Evolutionary conservation across 345 rosid genomes (phyloP).

Genomic region (Euphorbia pulcherrima): DNA sequence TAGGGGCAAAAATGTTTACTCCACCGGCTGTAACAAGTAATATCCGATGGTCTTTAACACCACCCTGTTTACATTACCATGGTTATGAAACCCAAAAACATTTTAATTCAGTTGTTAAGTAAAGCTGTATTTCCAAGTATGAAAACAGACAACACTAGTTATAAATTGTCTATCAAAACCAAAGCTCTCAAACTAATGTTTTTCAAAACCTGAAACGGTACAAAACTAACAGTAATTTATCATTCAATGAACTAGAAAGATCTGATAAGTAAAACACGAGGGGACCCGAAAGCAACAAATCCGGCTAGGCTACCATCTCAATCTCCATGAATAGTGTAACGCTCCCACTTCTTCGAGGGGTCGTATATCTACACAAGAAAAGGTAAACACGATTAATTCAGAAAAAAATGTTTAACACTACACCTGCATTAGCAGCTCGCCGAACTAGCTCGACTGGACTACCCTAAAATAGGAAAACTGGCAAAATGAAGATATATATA

Average conservation of each 20-base stretch:
- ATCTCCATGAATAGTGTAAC: constrained; percentile 92
- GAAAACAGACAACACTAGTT: no score
- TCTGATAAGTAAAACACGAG: not conserved
- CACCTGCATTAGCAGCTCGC: not conserved
- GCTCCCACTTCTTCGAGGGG: constrained; percentile 87
- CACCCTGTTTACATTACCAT: no score
- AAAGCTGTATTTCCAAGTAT: no score
- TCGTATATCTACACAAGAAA: constrained; percentile 60
- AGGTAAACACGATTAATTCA: not conserved
- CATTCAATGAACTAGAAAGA: not conserved
- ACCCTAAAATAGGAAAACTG: not conserved
- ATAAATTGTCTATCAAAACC: no score
- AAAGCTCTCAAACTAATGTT: no score
- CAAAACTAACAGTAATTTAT: not conserved
- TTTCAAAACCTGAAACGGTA: not conserved
- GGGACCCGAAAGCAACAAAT: not conserved
- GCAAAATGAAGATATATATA: no score
- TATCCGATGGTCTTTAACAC: no score
- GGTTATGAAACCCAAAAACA: no score
- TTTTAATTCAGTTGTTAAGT: no score
- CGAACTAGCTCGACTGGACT: not conserved
- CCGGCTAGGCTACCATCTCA: constrained; percentile 22
- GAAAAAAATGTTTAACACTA: not conserved
- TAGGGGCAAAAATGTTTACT: no score
- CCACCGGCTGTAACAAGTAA: no score